Base-by-base conservation (phyloP, 495 filamentous ascomycete genomes). In the Neurospora sp. region DNA sequence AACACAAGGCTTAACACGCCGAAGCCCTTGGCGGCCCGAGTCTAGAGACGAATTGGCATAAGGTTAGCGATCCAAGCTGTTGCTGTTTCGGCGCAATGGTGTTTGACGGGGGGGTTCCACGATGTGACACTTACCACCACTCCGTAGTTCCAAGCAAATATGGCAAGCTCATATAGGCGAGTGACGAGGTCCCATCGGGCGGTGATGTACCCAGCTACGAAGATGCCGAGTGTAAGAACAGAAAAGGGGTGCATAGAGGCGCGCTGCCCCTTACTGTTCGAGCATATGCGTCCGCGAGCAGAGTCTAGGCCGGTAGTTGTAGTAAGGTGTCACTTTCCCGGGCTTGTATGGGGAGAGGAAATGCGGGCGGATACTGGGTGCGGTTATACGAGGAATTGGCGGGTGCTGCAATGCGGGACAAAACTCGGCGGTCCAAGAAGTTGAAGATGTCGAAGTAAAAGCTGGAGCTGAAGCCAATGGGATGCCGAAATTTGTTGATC, bases 171-270 rank as follows among this genome's bases (percentile, higher is more conserved):
- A 90, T 97, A 95, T 71, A 97, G 87, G 75, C 94, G 91, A 72
- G 94, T 97, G 75, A 98, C 94, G 70, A 99, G 90, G 82, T 98
- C 94, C 94, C 94, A 98, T 85, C 96, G 91, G 78, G 96, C 96
- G 83, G 96, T 98, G 81, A 93, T 98, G 87, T 99, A 99, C 83
- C 96, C 96, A 83, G 96, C 95, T 86, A 98, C 90, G 85, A 99
- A 99, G 87, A 99, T 97, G 81, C 91, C 94, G 84, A 96, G 90
- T 72, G 94, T 94, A 83, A 97, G 87, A 81, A 93, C 85, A 76
- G 94, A 97, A 84, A 98, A 97, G 81, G 94, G 92, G 93, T 97
- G 93, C 94, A 98, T 98, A 86, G 89, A 93, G 79, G 75, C 79
- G 77, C 73, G 75, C 71, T 75, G 72, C 73, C 70, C 31, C 44